Percentiles rank a stretch among this genome's conserved stretches.
These are phyloP conservation scores for Cadophora gregata DNA, from an alignment of 2,329 filamentous ascomycete genomes.

Conservation along the genomic window DNA sequence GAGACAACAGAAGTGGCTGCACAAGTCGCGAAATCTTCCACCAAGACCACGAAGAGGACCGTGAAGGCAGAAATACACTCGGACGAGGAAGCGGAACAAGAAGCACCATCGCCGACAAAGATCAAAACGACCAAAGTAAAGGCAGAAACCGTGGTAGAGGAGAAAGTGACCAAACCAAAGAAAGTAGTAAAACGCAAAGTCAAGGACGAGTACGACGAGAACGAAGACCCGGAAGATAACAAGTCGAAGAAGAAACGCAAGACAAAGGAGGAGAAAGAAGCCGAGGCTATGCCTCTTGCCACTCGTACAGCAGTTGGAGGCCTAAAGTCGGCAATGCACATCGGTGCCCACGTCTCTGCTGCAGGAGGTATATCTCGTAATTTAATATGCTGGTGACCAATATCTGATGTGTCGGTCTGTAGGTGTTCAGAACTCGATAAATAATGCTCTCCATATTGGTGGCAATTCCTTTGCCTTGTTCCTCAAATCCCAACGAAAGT, in stretches of 20 bases:
- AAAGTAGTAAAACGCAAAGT: constrained; percentile 40
- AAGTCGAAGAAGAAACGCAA: constrained; percentile 53
- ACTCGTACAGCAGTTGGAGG: constrained; percentile 67
- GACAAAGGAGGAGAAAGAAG: constrained; percentile 61
- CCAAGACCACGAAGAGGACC: constrained; percentile 27
- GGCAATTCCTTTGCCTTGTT: constrained; percentile 95
- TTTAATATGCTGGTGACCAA: constrained; percentile 21
- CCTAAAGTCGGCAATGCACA: constrained; percentile 74
- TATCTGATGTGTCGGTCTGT: constrained; percentile 23
- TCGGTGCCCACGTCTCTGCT: constrained; percentile 90
- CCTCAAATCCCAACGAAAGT: constrained; percentile 95
- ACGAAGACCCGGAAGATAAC: constrained; percentile 31
- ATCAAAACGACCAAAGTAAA: constrained; percentile 33
- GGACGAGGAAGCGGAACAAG: constrained; percentile 21
- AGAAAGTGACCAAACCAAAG: constrained; percentile 29
- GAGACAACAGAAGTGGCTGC: constrained; percentile 25
- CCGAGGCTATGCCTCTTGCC: constrained; percentile 67
- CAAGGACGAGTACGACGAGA: constrained; percentile 36
- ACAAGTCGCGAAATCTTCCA: constrained; percentile 21
- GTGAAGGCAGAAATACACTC: constrained; percentile 23
- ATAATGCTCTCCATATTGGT: constrained; percentile 79
- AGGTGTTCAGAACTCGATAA: constrained; percentile 89
- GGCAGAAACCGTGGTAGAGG: constrained; percentile 31
- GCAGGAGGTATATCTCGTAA: constrained; percentile 71
- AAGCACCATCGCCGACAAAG: constrained; percentile 13